Evolutionary conservation across 352 stramenopile genomes (phyloP).

Genomic region (Bremia lactucae): DNA sequence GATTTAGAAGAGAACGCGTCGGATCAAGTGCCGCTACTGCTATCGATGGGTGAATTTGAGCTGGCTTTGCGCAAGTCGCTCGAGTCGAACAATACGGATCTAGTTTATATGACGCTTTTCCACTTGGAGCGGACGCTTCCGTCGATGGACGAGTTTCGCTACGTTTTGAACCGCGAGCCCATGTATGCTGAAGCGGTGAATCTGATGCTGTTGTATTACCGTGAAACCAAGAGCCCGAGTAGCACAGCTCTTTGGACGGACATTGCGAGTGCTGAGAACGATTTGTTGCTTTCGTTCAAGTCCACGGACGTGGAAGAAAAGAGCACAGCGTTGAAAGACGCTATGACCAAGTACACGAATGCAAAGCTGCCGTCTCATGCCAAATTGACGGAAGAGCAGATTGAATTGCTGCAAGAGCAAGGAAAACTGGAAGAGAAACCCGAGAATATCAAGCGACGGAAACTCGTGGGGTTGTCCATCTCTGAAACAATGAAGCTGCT

Average conservation of each 20-base stretch:
- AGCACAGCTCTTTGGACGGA: conserved; percentile 55
- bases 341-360: conserved; percentile 47
- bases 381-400: conserved; percentile 80
- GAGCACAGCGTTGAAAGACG: conserved; percentile 50
- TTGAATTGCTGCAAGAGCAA: conserved; percentile 83
- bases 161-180: conserved; percentile 56
- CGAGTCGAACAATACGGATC: conserved; percentile 81
- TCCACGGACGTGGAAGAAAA: conserved; percentile 56
- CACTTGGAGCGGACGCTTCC: conserved; percentile 73
- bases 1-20: conserved; percentile 81
- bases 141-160: conserved; percentile 73
- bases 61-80: conserved; percentile 84
- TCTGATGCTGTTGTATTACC: conserved; percentile 73
- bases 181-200: conserved; percentile 67
- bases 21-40: conserved; percentile 81
- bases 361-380: conserved; percentile 51
- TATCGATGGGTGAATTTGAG: conserved; percentile 88
- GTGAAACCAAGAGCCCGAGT: conserved; percentile 51
- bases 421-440: conserved; percentile 69
- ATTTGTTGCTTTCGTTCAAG: conserved; percentile 63
- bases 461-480: conserved; percentile 76
- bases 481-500: conserved; percentile 81
- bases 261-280: conserved; percentile 55
- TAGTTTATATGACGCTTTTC: conserved; percentile 86
- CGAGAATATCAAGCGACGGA: conserved; percentile 69